Percentiles rank a stretch among this genome's conserved stretches.
Evolutionary conservation across 306 rosid species (phyloP).

Genomic region (Inga oerstediana): DNA sequence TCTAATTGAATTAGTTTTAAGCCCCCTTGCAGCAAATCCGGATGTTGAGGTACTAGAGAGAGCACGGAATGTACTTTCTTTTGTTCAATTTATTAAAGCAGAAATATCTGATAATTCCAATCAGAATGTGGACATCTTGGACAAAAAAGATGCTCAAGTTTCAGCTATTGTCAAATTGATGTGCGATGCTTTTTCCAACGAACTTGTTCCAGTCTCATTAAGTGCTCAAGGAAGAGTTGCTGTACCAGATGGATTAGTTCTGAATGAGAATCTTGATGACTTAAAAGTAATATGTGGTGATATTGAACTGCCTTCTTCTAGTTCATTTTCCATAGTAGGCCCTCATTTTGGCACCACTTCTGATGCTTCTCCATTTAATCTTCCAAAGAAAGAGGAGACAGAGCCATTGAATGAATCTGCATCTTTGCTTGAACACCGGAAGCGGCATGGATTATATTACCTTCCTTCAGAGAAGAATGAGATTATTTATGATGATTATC

Average conservation of each 20-base stretch:
- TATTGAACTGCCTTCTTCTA: slow-evolving; percentile 52
- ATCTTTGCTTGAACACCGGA: slow-evolving; percentile 88
- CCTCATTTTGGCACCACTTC: slow-evolving; percentile 37
- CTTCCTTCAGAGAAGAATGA: slow-evolving; percentile 77
- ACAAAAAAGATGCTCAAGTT: slow-evolving; percentile 45
- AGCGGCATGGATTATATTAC: slow-evolving; percentile 87
- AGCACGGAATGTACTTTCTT: slow-evolving; percentile 63
- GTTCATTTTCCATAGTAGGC: slow-evolving; percentile 49
- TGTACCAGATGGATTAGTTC: slow-evolving; percentile 76
- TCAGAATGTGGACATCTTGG: slow-evolving; percentile 41
- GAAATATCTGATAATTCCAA: slow-evolving; percentile 42
- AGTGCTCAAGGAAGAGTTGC: slow-evolving; percentile 82
- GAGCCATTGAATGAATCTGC: slow-evolving; percentile 67
- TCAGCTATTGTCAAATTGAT: slow-evolving; percentile 50
- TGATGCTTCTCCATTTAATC: slow-evolving; percentile 46
- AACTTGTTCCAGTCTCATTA: slow-evolving; percentile 78
- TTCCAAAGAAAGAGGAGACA: slow-evolving; percentile 50
- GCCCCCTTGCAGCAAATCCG: slow-evolving; percentile 60
- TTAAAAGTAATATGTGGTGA: slow-evolving; percentile 65
- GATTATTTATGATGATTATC: slow-evolving; percentile 59
- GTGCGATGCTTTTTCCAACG: slow-evolving; percentile 57
- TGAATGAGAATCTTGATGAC: slow-evolving; percentile 74
- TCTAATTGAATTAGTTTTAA: slow-evolving; percentile 57
- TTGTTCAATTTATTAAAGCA: slow-evolving; percentile 62
- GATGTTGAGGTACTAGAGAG: slow-evolving; percentile 89